These are phyloP conservation scores for Microstegium vimineum DNA, from an alignment of 176 grass and related monocot species.

Conservation along the genomic window DNA sequence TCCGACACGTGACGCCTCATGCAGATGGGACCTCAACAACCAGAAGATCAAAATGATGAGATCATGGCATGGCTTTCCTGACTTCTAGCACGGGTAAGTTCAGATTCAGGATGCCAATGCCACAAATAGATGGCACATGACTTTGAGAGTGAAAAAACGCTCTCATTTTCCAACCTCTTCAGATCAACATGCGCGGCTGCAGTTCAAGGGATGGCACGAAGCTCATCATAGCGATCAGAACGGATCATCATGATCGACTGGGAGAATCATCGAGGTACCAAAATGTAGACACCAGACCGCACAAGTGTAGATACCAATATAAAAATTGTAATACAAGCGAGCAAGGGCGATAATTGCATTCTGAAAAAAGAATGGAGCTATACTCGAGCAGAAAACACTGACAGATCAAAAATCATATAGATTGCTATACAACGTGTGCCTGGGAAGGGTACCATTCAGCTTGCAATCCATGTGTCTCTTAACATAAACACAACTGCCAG, in stretches of 20 bases:
- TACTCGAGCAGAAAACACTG: neutral
- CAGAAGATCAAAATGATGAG: conserved; percentile 32
- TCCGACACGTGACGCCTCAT: conserved; percentile 11
- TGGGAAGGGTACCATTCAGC: conserved; percentile 13
- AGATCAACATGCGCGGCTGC: conserved; percentile 11
- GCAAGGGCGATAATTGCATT: neutral
- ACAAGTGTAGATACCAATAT: neutral
- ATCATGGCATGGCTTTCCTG: conserved; percentile 16
- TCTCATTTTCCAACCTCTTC: conserved; percentile 24
- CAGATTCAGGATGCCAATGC: conserved; percentile 25
- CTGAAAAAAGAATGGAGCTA: neutral
- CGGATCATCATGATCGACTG: neutral
- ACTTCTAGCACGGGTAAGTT: conserved; percentile 8
- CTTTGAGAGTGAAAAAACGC: neutral
- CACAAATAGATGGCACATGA: conserved; percentile 26
- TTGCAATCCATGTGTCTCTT: conserved; percentile 10
- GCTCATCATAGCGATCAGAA: conserved; percentile 12
- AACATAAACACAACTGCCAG: conserved; percentile 4
- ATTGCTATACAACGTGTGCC: neutral
- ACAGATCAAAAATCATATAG: conserved; percentile 13
- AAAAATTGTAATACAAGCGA: neutral
- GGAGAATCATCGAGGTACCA: neutral
- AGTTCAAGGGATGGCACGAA: neutral
- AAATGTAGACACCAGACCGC: neutral
- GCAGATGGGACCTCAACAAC: conserved; percentile 24